Conservation (phyloP, 345 rosid genomes). For the Eutrema yunnanense region DNA sequence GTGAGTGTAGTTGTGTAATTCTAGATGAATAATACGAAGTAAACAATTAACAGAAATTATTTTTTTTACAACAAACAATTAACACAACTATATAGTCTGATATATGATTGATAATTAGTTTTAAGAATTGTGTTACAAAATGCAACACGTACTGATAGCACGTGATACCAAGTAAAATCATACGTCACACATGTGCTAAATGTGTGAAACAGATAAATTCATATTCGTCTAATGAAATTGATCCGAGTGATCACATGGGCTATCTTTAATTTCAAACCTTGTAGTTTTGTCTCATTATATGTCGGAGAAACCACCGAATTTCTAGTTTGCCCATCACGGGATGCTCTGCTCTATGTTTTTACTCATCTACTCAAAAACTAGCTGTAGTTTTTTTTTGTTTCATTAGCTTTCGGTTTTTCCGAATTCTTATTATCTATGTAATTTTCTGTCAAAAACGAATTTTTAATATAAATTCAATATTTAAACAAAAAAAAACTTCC, state of each 20-base stretch:
- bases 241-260: constrained; percentile 21
- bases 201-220: neutral
- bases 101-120: neutral
- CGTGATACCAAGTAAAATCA: neutral
- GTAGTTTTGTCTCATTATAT: constrained; percentile 20
- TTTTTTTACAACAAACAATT: neutral
- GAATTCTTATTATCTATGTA: too few relatives aligned
- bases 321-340: constrained; percentile 22
- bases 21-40: neutral
- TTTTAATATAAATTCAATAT: too few relatives aligned
- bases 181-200: constrained; percentile 8
- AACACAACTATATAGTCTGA: neutral
- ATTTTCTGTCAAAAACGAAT: too few relatives aligned
- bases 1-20: neutral
- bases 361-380: neutral
- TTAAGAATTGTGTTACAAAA: neutral
- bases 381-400: too few relatives aligned
- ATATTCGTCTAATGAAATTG: neutral
- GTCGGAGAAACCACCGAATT: constrained; percentile 22
- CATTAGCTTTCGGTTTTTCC: too few relatives aligned
- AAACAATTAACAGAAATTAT: neutral
- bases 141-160: neutral
- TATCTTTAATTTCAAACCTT: constrained; percentile 12
- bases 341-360: neutral
- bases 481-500: neutral